These are phyloP conservation scores for Podaxis pistillaris DNA, from an alignment of 768 basidiomycete genomes.

Conservation along the genomic window DNA sequence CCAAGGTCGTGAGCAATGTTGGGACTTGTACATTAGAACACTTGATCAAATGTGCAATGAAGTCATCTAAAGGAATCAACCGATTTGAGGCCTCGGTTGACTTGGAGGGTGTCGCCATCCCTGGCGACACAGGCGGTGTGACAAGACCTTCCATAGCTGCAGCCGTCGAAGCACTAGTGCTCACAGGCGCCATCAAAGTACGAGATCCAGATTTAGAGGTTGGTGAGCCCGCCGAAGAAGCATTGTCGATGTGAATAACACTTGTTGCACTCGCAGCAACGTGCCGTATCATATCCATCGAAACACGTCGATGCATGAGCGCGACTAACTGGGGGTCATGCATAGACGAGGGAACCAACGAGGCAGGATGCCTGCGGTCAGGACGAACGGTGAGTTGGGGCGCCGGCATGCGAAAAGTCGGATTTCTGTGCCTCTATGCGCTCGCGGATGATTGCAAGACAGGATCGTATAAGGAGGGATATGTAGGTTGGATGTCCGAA, in stretches of 20 bases:
- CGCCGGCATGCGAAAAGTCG: not conserved
- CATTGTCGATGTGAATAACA: constrained; percentile 71
- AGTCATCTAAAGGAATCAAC: constrained; percentile 71
- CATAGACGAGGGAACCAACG: constrained; percentile 69
- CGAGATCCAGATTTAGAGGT: constrained; percentile 8
- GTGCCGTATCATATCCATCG: constrained; percentile 82
- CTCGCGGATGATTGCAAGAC: constrained; percentile 4
- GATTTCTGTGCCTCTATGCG: not conserved
- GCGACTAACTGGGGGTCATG: constrained; percentile 83
- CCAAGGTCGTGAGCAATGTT: constrained; percentile 85
- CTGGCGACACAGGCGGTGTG: constrained; percentile 50
- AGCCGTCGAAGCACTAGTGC: not conserved
- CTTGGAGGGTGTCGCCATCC: not conserved
- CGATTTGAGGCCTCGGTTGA: constrained; percentile 7
- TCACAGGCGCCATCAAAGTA: not conserved
- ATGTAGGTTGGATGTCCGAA: constrained; percentile 30
- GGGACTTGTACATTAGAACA: constrained; percentile 87
- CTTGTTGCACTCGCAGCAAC: constrained; percentile 76
- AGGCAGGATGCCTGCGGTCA: constrained; percentile 64
- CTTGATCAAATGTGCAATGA: constrained; percentile 79
- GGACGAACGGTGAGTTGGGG: not conserved
- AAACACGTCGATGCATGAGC: constrained; percentile 75
- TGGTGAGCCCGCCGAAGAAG: constrained; percentile 21
- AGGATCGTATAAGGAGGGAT: constrained; percentile 19
- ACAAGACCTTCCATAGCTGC: constrained; percentile 38